Base-by-base conservation (phyloP, 768 basidiomycete genomes). In the Amanita jacksonii region DNA sequence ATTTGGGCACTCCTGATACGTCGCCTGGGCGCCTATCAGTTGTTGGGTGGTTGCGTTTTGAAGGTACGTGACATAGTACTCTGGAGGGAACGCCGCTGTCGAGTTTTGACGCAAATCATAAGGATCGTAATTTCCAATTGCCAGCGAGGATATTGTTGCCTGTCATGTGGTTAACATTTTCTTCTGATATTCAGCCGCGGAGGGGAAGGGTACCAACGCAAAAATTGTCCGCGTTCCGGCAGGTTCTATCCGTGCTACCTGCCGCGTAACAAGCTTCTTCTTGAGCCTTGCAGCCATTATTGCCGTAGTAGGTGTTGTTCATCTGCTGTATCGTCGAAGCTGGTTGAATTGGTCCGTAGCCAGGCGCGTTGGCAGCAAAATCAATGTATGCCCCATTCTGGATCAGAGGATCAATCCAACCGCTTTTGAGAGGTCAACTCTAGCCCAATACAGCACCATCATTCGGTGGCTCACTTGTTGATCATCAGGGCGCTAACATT, bases 381-480 rank as follows among this genome's bases (percentile, higher is more conserved):
- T 66, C 66, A 45, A 81, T 65, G 46, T 74, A 81, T 8, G 79
- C 73, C 48, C 77, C 51, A 50, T 75, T 73, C 50, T 82, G 80
- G 32, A 81, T 66, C 23, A 80, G 61, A 1, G 81, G 79, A 48
- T 82, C 81, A 42, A 67, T 74, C 78, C 78, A 80, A 30, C 78
- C 79, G 49, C 80, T 81, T 38, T 22, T 30, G 35, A 8, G 34
- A 8, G 48, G 27, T 37, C 22, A 43, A 45, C 24, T 2, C 25
- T 10, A 18, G 36, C 18, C 23, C 28, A 9, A 16, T 18, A n/a
- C n/a, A n/a, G n/a, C n/a, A n/a, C 9, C 15, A 28, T 20, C 31
- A 18, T 3, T 24, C 19, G 33, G 8, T 3, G 1, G 38, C 62
- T 46, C 44, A 71, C 77, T 79, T 79, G 57, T 77, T 79, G 51